Evolutionary conservation across 73 alveolate species (phyloP), one percentile per base, ranked within the genome.

Genomic region (Symbiodinium natans): DNA sequence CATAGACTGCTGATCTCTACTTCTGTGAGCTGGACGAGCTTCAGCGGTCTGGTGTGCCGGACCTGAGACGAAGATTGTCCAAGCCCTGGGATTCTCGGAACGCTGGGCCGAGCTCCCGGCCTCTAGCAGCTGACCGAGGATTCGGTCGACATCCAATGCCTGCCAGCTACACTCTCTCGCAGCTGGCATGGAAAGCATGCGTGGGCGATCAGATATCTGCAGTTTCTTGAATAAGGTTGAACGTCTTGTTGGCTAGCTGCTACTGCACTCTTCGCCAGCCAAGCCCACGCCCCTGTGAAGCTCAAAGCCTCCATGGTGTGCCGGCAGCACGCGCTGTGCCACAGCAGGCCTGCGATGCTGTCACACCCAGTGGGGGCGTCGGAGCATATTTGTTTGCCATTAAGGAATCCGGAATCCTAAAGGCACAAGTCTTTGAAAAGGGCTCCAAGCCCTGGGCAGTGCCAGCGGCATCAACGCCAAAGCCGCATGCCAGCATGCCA

Each of bases 1-100:
- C 99, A 99, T 41, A 99, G 99, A 40, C 99, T 95, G 96, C 99
- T 93, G 83, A 99, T 99, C 95, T 99, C 99, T 17, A 92, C 86
- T 74, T 99, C 99, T 25, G 99, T 99, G 54, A 99, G 99, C 93
- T 99, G 99, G 71, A 99, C 99, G 95, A 99, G 99, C 99, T 99
- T 99, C 40, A 99, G 99, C 13, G 99, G 99, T 41, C 99, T 98
- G 99, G 99, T 41, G 77, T 99, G 99, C 99, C 99, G 99, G 83
- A 99, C 99, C 99, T 99, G 99, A 42, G 98, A 98, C 41, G 38
- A 82, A 9, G 80, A n/a, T 25, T 63, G 38, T 0, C 75, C 59
- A 46, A 6, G 6, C 59, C 59, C 59, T 46, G 59, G 21, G 21
- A 46, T n/a, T 46, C 59, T 46, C 59, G 13, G 59, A n/a, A n/a